Percentiles rank a stretch among this genome's conserved stretches.
Evolutionary conservation across 169 alveolate species (phyloP).

Genomic region (Pseudocohnilembus persalinus): DNA sequence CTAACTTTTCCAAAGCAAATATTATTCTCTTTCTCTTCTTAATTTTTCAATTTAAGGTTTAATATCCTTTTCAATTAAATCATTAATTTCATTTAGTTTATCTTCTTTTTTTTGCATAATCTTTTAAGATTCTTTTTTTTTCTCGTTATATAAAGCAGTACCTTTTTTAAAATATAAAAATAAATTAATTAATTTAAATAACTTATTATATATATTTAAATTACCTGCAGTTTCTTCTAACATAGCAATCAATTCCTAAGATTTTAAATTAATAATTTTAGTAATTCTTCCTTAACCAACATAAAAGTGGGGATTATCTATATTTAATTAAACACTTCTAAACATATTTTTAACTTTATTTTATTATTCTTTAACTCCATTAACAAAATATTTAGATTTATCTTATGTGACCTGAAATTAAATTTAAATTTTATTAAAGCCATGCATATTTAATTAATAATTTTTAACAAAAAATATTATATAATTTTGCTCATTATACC

Average conservation of each 20-base stretch:
- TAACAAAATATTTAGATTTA: slow-evolving; percentile 93
- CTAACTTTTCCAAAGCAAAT: slow-evolving; percentile 48
- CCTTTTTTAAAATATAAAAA: slow-evolving; percentile 53
- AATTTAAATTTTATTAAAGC: background rate
- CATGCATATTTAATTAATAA: background rate
- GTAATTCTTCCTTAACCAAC: slow-evolving; percentile 98
- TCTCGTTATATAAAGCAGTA: slow-evolving; percentile 94
- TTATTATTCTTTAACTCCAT: slow-evolving; percentile 93
- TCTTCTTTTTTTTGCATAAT: slow-evolving; percentile 91
- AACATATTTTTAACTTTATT: slow-evolving; percentile 93
- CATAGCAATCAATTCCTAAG: slow-evolving; percentile 93
- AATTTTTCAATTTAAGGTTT: slow-evolving; percentile 89
- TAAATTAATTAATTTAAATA: no score
- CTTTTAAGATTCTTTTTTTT: slow-evolving; percentile 91
- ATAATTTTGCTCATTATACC: background rate
- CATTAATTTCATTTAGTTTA: slow-evolving; percentile 89
- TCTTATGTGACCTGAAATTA: slow-evolving; percentile 88
- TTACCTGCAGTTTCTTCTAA: slow-evolving; percentile 97
- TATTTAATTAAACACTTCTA: slow-evolving; percentile 94
- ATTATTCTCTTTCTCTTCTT: slow-evolving; percentile 78
- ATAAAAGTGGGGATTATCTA: slow-evolving; percentile 98
- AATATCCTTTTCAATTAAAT: slow-evolving; percentile 89
- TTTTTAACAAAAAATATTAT: background rate
- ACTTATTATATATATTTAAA: no score
- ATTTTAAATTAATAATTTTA: slow-evolving; percentile 98